Evolutionary conservation across 768 basidiomycete genomes (phyloP).

Genomic region (Royoungia palumana): DNA sequence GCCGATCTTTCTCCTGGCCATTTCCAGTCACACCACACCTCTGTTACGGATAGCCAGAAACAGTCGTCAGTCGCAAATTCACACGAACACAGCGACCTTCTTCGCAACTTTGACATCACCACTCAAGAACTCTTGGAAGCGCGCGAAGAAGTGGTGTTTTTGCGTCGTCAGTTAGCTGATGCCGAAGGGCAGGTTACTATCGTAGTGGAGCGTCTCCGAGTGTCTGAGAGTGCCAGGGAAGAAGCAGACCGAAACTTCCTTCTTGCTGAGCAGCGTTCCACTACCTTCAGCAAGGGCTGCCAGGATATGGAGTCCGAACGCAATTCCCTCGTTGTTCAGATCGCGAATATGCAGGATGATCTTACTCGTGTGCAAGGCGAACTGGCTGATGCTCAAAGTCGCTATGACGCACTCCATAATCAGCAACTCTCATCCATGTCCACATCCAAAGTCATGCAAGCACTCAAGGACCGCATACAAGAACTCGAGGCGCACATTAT

Average conservation of each 20-base stretch:
- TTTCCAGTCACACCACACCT: conserved; percentile 14
- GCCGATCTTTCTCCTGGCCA: conserved; percentile 15
- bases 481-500: conserved; percentile 65
- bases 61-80: conserved; percentile 14
- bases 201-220: conserved; percentile 32
- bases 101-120: conserved; percentile 33
- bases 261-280: conserved; percentile 39
- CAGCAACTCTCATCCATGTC: conserved; percentile 67
- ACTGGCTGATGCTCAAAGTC: conserved; percentile 52
- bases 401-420: conserved; percentile 60
- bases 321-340: conserved; percentile 60
- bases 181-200: conserved; percentile 33
- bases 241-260: conserved; percentile 32
- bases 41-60: conserved; percentile 20
- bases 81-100: conserved; percentile 22
- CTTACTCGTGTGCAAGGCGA: conserved; percentile 51
- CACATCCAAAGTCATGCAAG: conserved; percentile 48
- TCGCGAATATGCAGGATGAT: conserved; percentile 61
- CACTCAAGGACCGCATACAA: conserved; percentile 61
- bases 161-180: conserved; percentile 33
- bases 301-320: conserved; percentile 64
- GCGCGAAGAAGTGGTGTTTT: conserved; percentile 16
- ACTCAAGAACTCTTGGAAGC: conserved; percentile 36
- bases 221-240: conserved; percentile 34
- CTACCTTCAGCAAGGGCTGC: conserved; percentile 43